Percentiles rank a stretch among this genome's conserved stretches.
Evolutionary conservation across 2,329 filamentous ascomycete genomes (phyloP).

Genomic region (Cadophora gregata): DNA sequence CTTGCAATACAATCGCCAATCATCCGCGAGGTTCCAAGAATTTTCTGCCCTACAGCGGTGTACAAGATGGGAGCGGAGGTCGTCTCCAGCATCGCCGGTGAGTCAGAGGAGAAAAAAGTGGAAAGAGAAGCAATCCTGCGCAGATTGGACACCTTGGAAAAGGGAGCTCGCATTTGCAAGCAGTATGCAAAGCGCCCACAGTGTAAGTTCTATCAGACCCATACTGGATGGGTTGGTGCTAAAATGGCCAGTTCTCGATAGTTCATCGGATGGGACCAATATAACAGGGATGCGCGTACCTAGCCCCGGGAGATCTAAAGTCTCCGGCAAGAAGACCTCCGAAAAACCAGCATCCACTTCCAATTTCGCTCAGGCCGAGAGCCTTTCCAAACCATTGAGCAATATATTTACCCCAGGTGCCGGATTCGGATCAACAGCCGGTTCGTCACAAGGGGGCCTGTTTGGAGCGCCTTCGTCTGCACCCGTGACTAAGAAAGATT

Average conservation of each 20-base stretch:
- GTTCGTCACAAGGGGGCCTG: too few relatives aligned
- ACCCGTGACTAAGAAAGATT: not conserved
- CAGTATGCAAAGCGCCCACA: conserved; percentile 31
- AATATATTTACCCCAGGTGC: too few relatives aligned
- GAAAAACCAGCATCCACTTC: too few relatives aligned
- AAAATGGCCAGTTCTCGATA: not conserved
- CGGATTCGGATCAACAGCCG: too few relatives aligned
- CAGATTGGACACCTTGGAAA: conserved; percentile 30
- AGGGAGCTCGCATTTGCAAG: conserved; percentile 33
- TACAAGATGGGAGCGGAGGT: conserved; percentile 28
- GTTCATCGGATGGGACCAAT: not conserved
- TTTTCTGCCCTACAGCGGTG: conserved; percentile 34
- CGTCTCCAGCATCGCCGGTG: conserved; percentile 31
- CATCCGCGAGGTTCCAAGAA: conserved; percentile 29
- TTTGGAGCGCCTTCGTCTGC: too few relatives aligned
- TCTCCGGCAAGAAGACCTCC: too few relatives aligned
- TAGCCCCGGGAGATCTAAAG: not conserved
- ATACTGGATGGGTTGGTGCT: not conserved
- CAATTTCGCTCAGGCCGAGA: too few relatives aligned
- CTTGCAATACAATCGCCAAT: conserved; percentile 34
- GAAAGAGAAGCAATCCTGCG: conserved; percentile 27
- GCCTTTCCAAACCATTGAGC: too few relatives aligned
- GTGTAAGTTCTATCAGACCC: conserved; percentile 18
- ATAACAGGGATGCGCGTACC: not conserved
- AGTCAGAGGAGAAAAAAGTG: conserved; percentile 30